Percentiles rank a stretch among this genome's conserved stretches.
phyloP scores from a whole-genome alignment of 106 monocot genomes.

The Acorus calamus region DNA sequence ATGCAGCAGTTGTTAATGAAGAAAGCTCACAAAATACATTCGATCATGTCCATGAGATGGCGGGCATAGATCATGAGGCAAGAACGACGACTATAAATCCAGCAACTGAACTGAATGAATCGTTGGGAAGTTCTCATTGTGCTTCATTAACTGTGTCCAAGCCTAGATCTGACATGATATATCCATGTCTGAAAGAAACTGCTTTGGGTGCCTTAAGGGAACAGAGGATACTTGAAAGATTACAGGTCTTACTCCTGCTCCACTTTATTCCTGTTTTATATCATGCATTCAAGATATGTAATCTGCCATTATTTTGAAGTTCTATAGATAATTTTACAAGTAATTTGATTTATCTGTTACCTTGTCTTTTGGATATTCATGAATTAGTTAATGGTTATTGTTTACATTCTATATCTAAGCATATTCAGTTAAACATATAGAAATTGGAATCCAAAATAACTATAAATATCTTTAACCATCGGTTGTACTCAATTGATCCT shows the following conservation, averaged over 20 bases:
- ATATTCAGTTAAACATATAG: too few species aligned
- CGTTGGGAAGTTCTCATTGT: conserved; percentile 4
- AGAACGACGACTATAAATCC: not conserved
- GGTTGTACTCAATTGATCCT: too few species aligned
- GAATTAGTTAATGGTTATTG: too few species aligned
- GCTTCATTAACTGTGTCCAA: conserved; percentile 13
- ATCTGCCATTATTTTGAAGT: too few species aligned
- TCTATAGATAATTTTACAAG: too few species aligned
- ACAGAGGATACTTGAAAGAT: conserved; percentile 43
- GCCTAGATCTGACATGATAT: conserved; percentile 7
- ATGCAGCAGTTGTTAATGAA: conserved; percentile 2
- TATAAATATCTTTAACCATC: too few species aligned
- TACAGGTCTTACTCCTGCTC: conserved; percentile 27
- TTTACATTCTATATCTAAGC: too few species aligned
- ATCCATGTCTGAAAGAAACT: conserved; percentile 16
- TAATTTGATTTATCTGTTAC: too few species aligned
- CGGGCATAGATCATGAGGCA: conserved; percentile 3
- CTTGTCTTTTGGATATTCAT: too few species aligned
- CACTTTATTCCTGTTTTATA: not conserved
- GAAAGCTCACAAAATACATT: not conserved
- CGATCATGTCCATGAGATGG: not conserved
- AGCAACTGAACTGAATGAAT: not conserved
- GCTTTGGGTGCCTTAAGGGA: conserved; percentile 24
- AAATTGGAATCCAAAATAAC: too few species aligned
- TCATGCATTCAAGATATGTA: too few species aligned